Evolutionary conservation across 192 early-diverging fungal genomes (phyloP).

Genomic region (Backusella psychrophila): DNA sequence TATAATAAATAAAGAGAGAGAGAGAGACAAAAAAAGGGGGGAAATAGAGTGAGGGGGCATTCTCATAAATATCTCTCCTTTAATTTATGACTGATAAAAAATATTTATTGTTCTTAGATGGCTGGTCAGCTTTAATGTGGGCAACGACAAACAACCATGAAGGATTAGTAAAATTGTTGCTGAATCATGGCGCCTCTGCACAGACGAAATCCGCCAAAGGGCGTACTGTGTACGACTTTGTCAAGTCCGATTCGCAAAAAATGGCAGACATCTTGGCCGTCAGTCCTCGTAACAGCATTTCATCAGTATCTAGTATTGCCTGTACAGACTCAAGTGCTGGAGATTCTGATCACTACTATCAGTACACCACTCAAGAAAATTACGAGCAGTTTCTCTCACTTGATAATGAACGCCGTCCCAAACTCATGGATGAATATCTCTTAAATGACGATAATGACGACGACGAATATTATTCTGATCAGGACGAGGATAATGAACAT

Average conservation of each 20-base stretch:
- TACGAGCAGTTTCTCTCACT: slow-evolving; percentile 23
- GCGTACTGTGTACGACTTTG: slow-evolving; percentile 76
- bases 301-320: slow-evolving; percentile 22
- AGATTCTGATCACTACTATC: slow-evolving; percentile 32
- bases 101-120: slow-evolving; percentile 41
- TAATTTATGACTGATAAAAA: slow-evolving; percentile 8
- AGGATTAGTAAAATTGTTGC: slow-evolving; percentile 66
- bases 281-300: slow-evolving; percentile 30
- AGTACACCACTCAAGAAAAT: slow-evolving; percentile 24
- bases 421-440: slow-evolving; percentile 18
- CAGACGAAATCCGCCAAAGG: slow-evolving; percentile 70
- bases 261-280: slow-evolving; percentile 51
- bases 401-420: slow-evolving; percentile 20
- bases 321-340: slow-evolving; percentile 23
- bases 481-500: slow-evolving; percentile 9
- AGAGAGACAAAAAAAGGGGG: not conserved
- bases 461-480: slow-evolving; percentile 14
- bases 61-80: slow-evolving; percentile 8
- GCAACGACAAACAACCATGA: slow-evolving; percentile 84
- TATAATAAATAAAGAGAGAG: no score
- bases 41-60: not conserved
- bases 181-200: slow-evolving; percentile 75
- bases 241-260: slow-evolving; percentile 52
- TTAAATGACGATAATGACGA: not conserved
- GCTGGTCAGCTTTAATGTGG: slow-evolving; percentile 93